phyloP scores from a whole-genome alignment of 116 monocot genomes.

The Iris pallida region DNA sequence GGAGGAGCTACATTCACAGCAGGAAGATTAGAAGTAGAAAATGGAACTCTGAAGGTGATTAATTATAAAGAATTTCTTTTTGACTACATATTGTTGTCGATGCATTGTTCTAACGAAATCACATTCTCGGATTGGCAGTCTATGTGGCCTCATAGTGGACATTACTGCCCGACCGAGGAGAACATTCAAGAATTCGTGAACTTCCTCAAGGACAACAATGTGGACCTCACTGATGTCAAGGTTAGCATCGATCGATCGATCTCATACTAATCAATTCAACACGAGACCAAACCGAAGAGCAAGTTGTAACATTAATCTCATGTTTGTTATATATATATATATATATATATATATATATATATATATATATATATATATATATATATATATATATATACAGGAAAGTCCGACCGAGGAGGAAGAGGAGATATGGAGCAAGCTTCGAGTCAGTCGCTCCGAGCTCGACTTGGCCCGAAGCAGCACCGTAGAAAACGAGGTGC shows the following conservation, averaged over 20 bases:
- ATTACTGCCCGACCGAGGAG: conserved; percentile 41
- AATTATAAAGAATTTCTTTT: too few species aligned
- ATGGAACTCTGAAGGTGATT: conserved; percentile 76
- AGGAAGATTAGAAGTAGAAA: conserved; percentile 71
- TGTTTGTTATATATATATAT: too few species aligned
- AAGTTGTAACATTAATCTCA: too few species aligned
- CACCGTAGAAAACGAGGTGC: not conserved
- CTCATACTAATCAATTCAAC: not conserved
- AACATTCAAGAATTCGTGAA: conserved; percentile 34
- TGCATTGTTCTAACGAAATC: too few species aligned
- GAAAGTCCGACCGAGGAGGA: conserved; percentile 41
- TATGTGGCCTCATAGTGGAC: conserved; percentile 45
- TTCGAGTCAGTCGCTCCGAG: conserved; percentile 14
- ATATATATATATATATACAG: conserved; percentile 32
- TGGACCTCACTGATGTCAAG: conserved; percentile 48
- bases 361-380: too few species aligned
- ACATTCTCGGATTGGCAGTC: too few species aligned
- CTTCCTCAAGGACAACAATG: conserved; percentile 35
- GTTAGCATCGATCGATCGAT: conserved; percentile 19
- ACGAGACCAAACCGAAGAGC: not conserved
- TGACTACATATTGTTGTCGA: too few species aligned
- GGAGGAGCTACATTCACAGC: conserved; percentile 92
- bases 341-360: too few species aligned
- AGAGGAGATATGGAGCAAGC: conserved; percentile 17
- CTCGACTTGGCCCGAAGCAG: not conserved